A percentile compares a stretch with the other conserved stretches of the same genome.
phyloP scores from a whole-genome alignment of 805 yeast genomes.

The Candida arabinofermentans region DNA sequence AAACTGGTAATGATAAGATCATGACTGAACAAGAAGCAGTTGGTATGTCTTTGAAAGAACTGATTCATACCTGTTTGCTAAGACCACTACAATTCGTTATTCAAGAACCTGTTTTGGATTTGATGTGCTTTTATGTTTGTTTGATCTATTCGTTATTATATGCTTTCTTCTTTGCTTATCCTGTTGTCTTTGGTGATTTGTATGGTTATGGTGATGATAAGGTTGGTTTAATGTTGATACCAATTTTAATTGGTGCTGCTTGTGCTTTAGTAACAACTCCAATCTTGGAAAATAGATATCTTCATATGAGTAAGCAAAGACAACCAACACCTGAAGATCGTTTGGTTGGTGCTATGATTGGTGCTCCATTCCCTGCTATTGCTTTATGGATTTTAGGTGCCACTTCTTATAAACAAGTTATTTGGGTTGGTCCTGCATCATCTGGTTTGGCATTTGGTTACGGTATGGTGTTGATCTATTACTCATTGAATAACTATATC shows the following conservation, averaged over 20 bases:
- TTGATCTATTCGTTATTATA: slow-evolving; percentile 85
- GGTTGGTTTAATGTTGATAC: slow-evolving; percentile 85
- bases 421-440: slow-evolving; percentile 63
- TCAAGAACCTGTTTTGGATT: slow-evolving; percentile 81
- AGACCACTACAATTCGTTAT: slow-evolving; percentile 76
- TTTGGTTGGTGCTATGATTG: slow-evolving; percentile 75
- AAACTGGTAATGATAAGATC: slow-evolving; percentile 77
- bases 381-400: slow-evolving; percentile 80
- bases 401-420: slow-evolving; percentile 61
- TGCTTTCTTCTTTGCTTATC: slow-evolving; percentile 94
- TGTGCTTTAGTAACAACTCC: slow-evolving; percentile 76
- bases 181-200: slow-evolving; percentile 76
- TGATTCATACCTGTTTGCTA: slow-evolving; percentile 65
- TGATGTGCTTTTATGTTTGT: slow-evolving; percentile 83
- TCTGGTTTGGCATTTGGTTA: slow-evolving; percentile 57
- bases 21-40: slow-evolving; percentile 93
- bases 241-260: slow-evolving; percentile 83
- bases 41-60: slow-evolving; percentile 63
- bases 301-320: slow-evolving; percentile 46
- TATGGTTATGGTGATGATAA: slow-evolving; percentile 75
- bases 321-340: slow-evolving; percentile 77
- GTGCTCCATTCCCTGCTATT: slow-evolving; percentile 78
- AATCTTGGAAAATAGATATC: slow-evolving; percentile 59
- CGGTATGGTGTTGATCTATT: slow-evolving; percentile 58
- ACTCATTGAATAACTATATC: slow-evolving; percentile 70